Conservation (phyloP, 1,284 basidiomycete genomes). For the Vanrija sp. region DNA sequence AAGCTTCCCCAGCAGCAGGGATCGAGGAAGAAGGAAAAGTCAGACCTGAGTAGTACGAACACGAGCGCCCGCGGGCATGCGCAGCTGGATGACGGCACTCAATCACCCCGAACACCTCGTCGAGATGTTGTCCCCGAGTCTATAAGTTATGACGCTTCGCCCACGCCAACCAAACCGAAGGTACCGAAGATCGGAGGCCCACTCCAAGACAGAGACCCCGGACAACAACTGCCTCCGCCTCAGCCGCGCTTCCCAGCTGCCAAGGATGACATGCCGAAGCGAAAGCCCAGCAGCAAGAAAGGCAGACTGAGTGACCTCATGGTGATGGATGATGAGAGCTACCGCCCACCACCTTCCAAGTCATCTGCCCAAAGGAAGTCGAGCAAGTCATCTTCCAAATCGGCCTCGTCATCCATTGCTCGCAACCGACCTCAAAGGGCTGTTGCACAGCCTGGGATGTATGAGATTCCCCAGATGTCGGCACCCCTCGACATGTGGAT, state of each 20-base stretch:
- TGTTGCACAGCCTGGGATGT: conserved; percentile 10
- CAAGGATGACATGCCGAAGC: background rate
- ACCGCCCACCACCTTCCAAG: conserved; percentile 5
- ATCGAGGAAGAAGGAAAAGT: too few relatives aligned
- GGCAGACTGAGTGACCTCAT: background rate
- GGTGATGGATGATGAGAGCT: conserved; percentile 13
- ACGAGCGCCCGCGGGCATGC: too few relatives aligned
- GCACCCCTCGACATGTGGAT: conserved; percentile 18
- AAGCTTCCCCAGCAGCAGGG: too few relatives aligned
- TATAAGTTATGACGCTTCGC: too few relatives aligned
- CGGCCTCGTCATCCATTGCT: background rate
- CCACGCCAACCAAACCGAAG: too few relatives aligned
- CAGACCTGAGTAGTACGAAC: too few relatives aligned
- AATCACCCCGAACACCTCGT: too few relatives aligned
- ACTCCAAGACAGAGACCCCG: background rate
- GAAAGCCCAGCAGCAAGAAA: background rate
- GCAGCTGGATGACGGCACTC: too few relatives aligned
- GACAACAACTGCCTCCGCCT: background rate
- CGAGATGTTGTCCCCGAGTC: too few relatives aligned
- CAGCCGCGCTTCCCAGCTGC: background rate
- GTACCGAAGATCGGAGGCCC: too few relatives aligned
- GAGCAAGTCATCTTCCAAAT: background rate
- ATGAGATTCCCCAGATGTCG: conserved; percentile 18
- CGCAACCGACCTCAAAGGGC: conserved; percentile 2
- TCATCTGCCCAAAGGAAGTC: background rate